Evolutionary conservation across 352 stramenopile genomes (phyloP).

Genomic region (Phytophthora syringae): DNA sequence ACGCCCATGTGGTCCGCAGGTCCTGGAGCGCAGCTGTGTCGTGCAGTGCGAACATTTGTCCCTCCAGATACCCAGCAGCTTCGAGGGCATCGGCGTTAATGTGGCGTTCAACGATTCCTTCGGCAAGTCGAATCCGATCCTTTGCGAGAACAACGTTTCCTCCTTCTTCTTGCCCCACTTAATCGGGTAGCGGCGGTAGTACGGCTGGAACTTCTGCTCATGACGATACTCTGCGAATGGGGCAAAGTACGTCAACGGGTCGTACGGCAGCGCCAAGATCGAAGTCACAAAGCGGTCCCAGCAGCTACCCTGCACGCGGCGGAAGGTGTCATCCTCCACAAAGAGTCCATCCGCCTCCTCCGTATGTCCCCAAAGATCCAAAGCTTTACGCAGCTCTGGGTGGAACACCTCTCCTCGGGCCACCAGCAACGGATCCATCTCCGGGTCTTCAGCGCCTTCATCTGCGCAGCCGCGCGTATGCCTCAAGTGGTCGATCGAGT

Average conservation of each 20-base stretch:
- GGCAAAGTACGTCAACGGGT: slow-evolving; percentile 83
- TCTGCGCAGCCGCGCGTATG: slow-evolving; percentile 47
- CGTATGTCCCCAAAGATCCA: slow-evolving; percentile 76
- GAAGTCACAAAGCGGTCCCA: slow-evolving; percentile 56
- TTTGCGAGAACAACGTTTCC: slow-evolving; percentile 84
- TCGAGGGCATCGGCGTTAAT: slow-evolving; percentile 78
- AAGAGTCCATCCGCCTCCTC: slow-evolving; percentile 78
- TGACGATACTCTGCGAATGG: slow-evolving; percentile 80
- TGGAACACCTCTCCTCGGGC: slow-evolving; percentile 70
- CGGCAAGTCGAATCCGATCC: slow-evolving; percentile 77
- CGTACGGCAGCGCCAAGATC: slow-evolving; percentile 71
- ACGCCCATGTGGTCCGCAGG: slow-evolving; percentile 77
- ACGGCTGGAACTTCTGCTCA: slow-evolving; percentile 76
- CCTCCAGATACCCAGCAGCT: slow-evolving; percentile 56
- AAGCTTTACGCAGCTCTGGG: slow-evolving; percentile 52
- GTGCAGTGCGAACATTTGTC: slow-evolving; percentile 90
- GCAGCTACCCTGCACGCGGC: slow-evolving; percentile 21
- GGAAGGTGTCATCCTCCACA: slow-evolving; percentile 53
- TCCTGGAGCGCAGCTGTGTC: slow-evolving; percentile 72
- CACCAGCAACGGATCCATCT: slow-evolving; percentile 81
- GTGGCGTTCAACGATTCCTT: slow-evolving; percentile 76
- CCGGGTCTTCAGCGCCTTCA: slow-evolving; percentile 48
- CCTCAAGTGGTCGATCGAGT: slow-evolving; percentile 67
- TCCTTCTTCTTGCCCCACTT: slow-evolving; percentile 73
- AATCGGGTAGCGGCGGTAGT: slow-evolving; percentile 83